A percentile compares a stretch with the other conserved stretches of the same genome.
These are phyloP conservation scores for Fusarium brevicatenulatum DNA, from an alignment of 2,329 filamentous ascomycete species.

Conservation along the genomic window DNA sequence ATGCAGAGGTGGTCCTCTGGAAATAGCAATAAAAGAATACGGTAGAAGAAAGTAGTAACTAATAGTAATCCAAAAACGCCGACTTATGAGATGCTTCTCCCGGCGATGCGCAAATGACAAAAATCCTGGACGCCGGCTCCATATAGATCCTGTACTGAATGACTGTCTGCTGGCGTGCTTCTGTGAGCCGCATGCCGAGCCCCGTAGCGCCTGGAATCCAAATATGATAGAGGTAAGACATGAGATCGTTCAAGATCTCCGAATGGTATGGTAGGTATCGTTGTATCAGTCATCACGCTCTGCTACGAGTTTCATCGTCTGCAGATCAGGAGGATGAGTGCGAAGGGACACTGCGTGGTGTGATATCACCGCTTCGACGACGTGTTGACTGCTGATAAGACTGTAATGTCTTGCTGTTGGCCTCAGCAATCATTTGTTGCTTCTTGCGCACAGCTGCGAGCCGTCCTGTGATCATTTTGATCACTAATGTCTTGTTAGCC, in stretches of 20 bases:
- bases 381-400: slow-evolving; percentile 55
- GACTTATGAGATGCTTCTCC: slow-evolving; percentile 39
- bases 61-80: slow-evolving; percentile 38
- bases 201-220: slow-evolving; percentile 37
- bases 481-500: slow-evolving; percentile 58
- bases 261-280: slow-evolving; percentile 37
- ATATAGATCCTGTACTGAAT: slow-evolving; percentile 29
- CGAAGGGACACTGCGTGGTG: slow-evolving; percentile 64
- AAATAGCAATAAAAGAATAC: slow-evolving; percentile 1
- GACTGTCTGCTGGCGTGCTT: slow-evolving; percentile 42
- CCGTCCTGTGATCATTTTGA: slow-evolving; percentile 69
- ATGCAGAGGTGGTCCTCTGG: background rate
- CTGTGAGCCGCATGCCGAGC: slow-evolving; percentile 41
- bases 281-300: slow-evolving; percentile 27
- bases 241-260: slow-evolving; percentile 33
- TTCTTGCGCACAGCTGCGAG: slow-evolving; percentile 68
- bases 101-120: slow-evolving; percentile 24
- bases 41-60: background rate
- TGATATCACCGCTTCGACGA: slow-evolving; percentile 66
- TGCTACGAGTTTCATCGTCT: slow-evolving; percentile 6
- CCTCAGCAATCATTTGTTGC: slow-evolving; percentile 68
- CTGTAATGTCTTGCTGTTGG: slow-evolving; percentile 60
- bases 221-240: slow-evolving; percentile 37
- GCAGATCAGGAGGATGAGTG: slow-evolving; percentile 52
- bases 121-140: slow-evolving; percentile 43